Evolutionary conservation across 768 basidiomycete species (phyloP).

Genomic region (Vararia minispora): DNA sequence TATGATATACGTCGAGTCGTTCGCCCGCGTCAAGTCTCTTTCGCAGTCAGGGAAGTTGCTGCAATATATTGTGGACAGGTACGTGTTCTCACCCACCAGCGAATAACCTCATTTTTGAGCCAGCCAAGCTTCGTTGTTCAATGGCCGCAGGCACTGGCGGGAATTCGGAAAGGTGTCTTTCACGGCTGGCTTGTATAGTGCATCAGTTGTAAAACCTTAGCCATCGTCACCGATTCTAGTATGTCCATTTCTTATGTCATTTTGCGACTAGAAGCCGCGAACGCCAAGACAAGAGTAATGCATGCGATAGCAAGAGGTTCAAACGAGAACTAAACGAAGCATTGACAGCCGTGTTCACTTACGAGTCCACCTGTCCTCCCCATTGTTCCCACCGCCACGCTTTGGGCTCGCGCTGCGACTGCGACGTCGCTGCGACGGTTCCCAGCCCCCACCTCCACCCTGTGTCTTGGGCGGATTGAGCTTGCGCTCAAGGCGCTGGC

Average conservation of each 20-base stretch:
- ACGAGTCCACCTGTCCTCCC: slow-evolving; percentile 53
- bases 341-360: no score
- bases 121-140: slow-evolving; percentile 72
- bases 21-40: slow-evolving; percentile 73
- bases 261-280: not conserved
- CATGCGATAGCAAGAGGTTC: not conserved
- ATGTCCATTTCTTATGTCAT: no score
- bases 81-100: slow-evolving; percentile 14
- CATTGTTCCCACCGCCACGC: slow-evolving; percentile 45
- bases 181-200: slow-evolving; percentile 55
- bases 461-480: slow-evolving; percentile 55
- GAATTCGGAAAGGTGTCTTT: slow-evolving; percentile 35
- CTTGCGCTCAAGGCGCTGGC: slow-evolving; percentile 76
- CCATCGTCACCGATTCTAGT: not conserved
- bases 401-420: slow-evolving; percentile 71
- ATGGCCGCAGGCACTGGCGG: slow-evolving; percentile 56
- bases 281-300: not conserved
- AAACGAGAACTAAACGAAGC: not conserved
- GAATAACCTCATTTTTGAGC: slow-evolving; percentile 1
- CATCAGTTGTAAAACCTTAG: no score
- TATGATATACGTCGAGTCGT: slow-evolving; percentile 87
- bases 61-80: slow-evolving; percentile 74
- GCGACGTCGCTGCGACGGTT: slow-evolving; percentile 59
- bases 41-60: slow-evolving; percentile 82
- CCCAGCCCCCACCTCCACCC: slow-evolving; percentile 74